A percentile compares a stretch with the other conserved stretches of the same genome.
Evolutionary conservation across 2,329 filamentous ascomycete species (phyloP).

Genomic region (Phyllosticta paracitricarpa): DNA sequence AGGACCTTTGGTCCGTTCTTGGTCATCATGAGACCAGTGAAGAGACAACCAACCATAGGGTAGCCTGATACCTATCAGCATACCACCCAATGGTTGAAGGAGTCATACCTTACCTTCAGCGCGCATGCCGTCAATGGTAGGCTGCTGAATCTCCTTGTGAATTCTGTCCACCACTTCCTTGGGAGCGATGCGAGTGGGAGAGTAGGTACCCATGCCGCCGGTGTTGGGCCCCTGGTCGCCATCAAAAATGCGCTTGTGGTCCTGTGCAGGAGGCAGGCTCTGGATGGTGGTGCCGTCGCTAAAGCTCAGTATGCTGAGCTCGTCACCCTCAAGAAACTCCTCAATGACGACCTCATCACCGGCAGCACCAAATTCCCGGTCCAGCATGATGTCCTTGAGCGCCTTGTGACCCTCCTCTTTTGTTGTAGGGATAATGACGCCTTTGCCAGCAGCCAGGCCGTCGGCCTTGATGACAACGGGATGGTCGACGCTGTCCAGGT

Average conservation of each 20-base stretch:
- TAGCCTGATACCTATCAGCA: slow-evolving; percentile 15
- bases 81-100: neutral
- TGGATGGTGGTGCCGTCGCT: slow-evolving; percentile 78
- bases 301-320: slow-evolving; percentile 85
- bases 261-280: slow-evolving; percentile 82
- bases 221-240: slow-evolving; percentile 88
- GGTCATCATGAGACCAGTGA: slow-evolving; percentile 92
- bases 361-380: slow-evolving; percentile 74
- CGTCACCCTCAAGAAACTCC: slow-evolving; percentile 83
- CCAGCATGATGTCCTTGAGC: slow-evolving; percentile 82
- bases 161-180: slow-evolving; percentile 63
- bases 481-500: slow-evolving; percentile 44
- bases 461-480: slow-evolving; percentile 76
- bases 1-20: slow-evolving; percentile 68
- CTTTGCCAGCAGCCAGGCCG: slow-evolving; percentile 88
- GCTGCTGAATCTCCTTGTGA: slow-evolving; percentile 73
- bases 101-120: slow-evolving; percentile 47
- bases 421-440: slow-evolving; percentile 76
- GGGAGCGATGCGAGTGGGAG: slow-evolving; percentile 51
- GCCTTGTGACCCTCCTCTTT: slow-evolving; percentile 76
- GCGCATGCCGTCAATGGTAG: slow-evolving; percentile 81
- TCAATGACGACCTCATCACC: slow-evolving; percentile 92
- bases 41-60: slow-evolving; percentile 56
- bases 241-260: slow-evolving; percentile 92
- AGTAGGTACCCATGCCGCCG: slow-evolving; percentile 96